Base-by-base conservation (phyloP, 177 flowering plant genomes). In the Telopea speciosissima region DNA sequence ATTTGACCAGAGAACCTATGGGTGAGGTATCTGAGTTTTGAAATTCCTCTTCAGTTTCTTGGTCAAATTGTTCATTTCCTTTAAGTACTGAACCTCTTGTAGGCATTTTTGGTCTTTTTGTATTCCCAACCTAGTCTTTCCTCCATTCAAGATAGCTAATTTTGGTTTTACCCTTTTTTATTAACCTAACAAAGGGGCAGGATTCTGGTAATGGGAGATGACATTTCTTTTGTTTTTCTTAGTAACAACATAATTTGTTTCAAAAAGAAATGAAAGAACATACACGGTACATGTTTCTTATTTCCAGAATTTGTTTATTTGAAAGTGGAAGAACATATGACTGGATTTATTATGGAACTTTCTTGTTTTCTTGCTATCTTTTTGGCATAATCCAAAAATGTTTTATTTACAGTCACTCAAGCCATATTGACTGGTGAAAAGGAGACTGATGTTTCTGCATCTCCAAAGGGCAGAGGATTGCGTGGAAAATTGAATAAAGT, bases 401-500 rank as follows among this genome's bases (percentile, higher is more conserved):
- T 60, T 24, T 69, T 74, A 21, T 64, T 56, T 74, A 67, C 72
- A 86, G 95, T 60, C 17, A 79, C 85, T 73, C 82, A 56, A 78
- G 88, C 89, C n/a, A 80, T 80, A 67, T 33, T 86, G 68, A 73
- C 85, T 5, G 77, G 76, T 81, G 86, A 83, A 13, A 80, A 63
- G 62, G 85, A 77, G 62, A 65, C 75, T 22, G 80, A 74, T 33
- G 54, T 65, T 63, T 70, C 84, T 67, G 79, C 8, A 58, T 58
- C 79, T 68, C 45, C 66, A 10, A 79, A 77, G 44, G 81, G 80
- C 58, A 67, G 70, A 66, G 91, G 88, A 14, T 69, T 83, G 59
- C 89, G 88, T 62, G 94, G 94, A 5, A 88, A 88, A 71, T 78
- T 94, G 78, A 89, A 92, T 66, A 94, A 92, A 80, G 98, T 94